Percentiles rank a stretch among this genome's conserved stretches.
These are phyloP conservation scores for Globisporangium cylindrosporum DNA, from an alignment of 352 stramenopile species.

Conservation along the genomic window DNA sequence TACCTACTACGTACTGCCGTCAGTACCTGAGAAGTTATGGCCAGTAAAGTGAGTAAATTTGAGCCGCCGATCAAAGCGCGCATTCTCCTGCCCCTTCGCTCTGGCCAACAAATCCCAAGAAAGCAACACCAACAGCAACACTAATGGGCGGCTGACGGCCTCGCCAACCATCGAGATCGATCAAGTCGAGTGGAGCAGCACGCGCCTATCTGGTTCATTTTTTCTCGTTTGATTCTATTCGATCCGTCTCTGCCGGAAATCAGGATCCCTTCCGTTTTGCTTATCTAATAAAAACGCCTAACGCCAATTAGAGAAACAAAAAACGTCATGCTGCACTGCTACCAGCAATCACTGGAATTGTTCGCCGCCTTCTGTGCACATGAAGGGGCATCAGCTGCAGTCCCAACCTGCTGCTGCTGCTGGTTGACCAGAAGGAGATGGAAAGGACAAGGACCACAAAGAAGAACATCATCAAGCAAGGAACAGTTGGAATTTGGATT, in stretches of 20 bases:
- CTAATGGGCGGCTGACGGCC: not conserved
- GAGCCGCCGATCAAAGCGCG: not conserved
- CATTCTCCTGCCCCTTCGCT: not conserved
- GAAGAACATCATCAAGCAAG: not conserved
- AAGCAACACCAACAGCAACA: not conserved
- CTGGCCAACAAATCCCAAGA: not conserved
- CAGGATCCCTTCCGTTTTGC: not conserved
- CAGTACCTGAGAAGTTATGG: not conserved
- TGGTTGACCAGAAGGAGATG: not conserved
- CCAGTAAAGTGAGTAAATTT: not conserved
- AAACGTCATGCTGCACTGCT: conserved; percentile 5
- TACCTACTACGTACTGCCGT: not conserved
- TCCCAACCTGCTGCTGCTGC: not conserved
- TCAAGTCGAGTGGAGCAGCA: not conserved
- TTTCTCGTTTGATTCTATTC: not conserved
- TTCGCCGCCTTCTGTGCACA: not conserved
- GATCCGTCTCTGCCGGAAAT: conserved; percentile 4
- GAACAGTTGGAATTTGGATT: not conserved
- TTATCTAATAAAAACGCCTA: not conserved
- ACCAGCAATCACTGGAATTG: not conserved
- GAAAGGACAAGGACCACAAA: not conserved
- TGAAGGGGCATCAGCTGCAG: not conserved
- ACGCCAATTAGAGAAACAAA: not conserved
- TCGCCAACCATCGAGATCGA: not conserved
- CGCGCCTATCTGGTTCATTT: not conserved